Conservation (phyloP, 306 rosid species). For the Notholithocarpus densiflorus region DNA sequence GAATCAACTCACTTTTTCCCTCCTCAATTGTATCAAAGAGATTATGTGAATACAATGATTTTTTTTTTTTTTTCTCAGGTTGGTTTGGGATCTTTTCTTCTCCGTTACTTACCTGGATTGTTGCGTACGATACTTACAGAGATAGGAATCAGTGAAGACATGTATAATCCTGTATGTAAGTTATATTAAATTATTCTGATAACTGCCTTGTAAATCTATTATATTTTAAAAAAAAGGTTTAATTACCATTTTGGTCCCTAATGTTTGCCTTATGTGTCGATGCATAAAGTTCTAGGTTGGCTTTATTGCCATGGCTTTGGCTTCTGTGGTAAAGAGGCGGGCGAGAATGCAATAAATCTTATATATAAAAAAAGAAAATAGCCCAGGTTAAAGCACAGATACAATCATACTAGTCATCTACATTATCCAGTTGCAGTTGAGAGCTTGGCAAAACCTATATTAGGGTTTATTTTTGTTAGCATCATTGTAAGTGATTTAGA, state of each 20-base stretch:
- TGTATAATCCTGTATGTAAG: slow-evolving; percentile 98
- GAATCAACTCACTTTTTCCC: slow-evolving; percentile 7
- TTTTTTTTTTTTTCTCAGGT: slow-evolving; percentile 47
- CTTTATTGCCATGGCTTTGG: not conserved
- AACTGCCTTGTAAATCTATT: slow-evolving; percentile 22
- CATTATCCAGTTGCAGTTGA: not conserved
- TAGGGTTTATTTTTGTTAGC: not conserved
- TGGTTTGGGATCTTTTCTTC: slow-evolving; percentile 78
- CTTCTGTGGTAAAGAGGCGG: not conserved
- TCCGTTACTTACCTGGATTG: slow-evolving; percentile 66
- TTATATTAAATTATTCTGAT: slow-evolving; percentile 36
- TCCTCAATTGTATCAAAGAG: slow-evolving; percentile 18
- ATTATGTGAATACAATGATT: slow-evolving; percentile 20
- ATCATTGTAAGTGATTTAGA: not conserved
- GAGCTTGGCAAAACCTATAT: not conserved
- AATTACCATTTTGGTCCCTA: no score
- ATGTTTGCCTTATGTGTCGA: no score
- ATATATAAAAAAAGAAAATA: not conserved
- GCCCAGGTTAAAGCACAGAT: not conserved
- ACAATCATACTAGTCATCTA: not conserved
- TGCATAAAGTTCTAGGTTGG: not conserved
- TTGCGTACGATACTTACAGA: slow-evolving; percentile 55
- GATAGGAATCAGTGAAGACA: slow-evolving; percentile 79
- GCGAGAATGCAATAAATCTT: not conserved
- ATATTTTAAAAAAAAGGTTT: not conserved